Conservation (phyloP, 2,329 filamentous ascomycete genomes). For the Decorospora gaudefroyi region DNA sequence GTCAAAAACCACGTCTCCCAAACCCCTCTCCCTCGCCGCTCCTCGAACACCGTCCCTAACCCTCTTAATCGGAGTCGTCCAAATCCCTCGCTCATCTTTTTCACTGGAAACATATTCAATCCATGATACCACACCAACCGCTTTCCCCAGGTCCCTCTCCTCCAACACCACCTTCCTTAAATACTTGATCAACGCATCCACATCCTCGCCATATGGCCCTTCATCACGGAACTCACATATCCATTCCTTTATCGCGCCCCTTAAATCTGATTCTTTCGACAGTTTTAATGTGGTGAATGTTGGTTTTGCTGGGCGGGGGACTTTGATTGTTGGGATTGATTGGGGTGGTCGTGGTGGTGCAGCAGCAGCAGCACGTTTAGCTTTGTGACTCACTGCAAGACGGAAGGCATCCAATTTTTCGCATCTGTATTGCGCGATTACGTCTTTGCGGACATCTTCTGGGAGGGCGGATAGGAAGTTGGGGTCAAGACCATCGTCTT, state of each 20-base stretch:
- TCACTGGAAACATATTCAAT: slow-evolving; percentile 49
- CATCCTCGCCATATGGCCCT: slow-evolving; percentile 79
- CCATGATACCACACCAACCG: slow-evolving; percentile 71
- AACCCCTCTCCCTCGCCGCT: not conserved
- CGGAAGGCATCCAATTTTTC: slow-evolving; percentile 33
- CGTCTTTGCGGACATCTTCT: slow-evolving; percentile 66
- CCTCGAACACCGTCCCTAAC: slow-evolving; percentile 2
- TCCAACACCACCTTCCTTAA: slow-evolving; percentile 71
- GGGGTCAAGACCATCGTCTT: slow-evolving; percentile 45
- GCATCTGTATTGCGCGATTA: slow-evolving; percentile 71
- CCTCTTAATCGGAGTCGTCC: too few species aligned
- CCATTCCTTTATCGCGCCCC: slow-evolving; percentile 77
- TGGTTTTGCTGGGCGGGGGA: slow-evolving; percentile 58
- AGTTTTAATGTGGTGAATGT: slow-evolving; percentile 66
- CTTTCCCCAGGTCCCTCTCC: slow-evolving; percentile 79
- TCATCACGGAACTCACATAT: slow-evolving; percentile 70
- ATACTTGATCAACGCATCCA: slow-evolving; percentile 74
- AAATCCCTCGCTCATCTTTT: not conserved
- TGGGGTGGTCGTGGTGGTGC: slow-evolving; percentile 25
- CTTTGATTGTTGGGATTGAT: slow-evolving; percentile 40
- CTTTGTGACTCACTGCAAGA: slow-evolving; percentile 39
- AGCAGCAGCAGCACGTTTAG: slow-evolving; percentile 11
- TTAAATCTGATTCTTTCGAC: slow-evolving; percentile 64
- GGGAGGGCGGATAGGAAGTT: slow-evolving; percentile 83
- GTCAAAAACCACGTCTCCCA: not conserved